Conservation (phyloP, 2,329 filamentous ascomycete species). For the Teratosphaeria gauchensis region DNA sequence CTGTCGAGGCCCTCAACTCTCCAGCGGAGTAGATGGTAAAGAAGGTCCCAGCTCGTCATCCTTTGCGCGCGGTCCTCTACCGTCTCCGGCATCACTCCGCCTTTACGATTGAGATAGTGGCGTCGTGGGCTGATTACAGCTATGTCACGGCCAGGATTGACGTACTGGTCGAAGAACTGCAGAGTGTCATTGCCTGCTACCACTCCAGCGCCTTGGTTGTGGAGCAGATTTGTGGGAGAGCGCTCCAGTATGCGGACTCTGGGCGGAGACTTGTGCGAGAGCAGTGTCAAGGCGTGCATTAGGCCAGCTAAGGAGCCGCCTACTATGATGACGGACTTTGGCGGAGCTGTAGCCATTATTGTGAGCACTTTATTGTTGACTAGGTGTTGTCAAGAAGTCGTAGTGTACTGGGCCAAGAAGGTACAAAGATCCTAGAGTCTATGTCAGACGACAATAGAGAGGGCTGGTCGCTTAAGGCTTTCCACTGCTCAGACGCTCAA, state of each 20-base stretch:
- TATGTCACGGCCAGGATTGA: conserved; percentile 27
- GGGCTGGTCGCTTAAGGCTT: no score
- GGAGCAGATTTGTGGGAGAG: conserved; percentile 32
- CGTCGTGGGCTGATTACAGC: conserved; percentile 18
- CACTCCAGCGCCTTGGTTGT: conserved; percentile 41
- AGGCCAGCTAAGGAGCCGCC: conserved; percentile 23
- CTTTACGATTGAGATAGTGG: conserved; percentile 21
- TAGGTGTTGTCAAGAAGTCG: no score
- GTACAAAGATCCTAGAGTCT: no score
- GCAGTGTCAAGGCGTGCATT: conserved; percentile 18
- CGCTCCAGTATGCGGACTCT: conserved; percentile 31
- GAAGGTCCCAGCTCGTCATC: conserved; percentile 42
- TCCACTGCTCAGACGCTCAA: no score
- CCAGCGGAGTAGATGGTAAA: conserved; percentile 37
- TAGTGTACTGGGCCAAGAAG: no score
- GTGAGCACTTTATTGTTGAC: no score
- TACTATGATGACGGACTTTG: conserved; percentile 21
- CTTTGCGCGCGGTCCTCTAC: conserved; percentile 28
- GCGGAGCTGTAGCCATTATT: not conserved
- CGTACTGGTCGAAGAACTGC: conserved; percentile 34
- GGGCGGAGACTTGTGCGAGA: conserved; percentile 15
- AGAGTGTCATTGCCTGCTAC: conserved; percentile 37
- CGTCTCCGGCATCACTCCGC: conserved; percentile 18
- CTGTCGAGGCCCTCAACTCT: conserved; percentile 34
- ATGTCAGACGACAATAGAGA: no score